phyloP scores from a whole-genome alignment of 1,284 basidiomycete species.

The Meripilus lineatus region DNA sequence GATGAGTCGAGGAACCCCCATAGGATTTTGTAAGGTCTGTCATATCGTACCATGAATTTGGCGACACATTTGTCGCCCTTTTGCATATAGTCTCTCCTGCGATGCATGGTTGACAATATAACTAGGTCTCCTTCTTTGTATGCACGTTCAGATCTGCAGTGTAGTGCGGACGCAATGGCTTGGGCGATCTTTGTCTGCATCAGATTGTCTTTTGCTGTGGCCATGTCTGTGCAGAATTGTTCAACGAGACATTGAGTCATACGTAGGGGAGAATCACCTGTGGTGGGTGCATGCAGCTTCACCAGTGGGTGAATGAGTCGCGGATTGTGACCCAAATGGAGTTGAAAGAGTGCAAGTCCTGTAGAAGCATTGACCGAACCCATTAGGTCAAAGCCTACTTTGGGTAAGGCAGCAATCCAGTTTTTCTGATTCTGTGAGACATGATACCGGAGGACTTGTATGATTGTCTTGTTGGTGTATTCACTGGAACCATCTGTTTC shows the following conservation, averaged over 20 bases:
- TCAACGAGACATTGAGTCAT: too few species aligned
- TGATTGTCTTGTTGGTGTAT: conserved; percentile 20
- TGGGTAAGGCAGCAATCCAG: conserved; percentile 27
- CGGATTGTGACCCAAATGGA: conserved; percentile 28
- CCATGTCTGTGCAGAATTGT: too few species aligned
- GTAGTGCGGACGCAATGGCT: too few species aligned
- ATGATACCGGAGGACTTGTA: conserved; percentile 21
- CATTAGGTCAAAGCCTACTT: conserved; percentile 33
- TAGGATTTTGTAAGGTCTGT: conserved; percentile 28
- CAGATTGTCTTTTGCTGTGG: too few species aligned
- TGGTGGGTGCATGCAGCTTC: neutral
- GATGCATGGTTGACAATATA: conserved; percentile 22
- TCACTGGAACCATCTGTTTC: conserved; percentile 29
- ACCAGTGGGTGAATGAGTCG: conserved; percentile 2
- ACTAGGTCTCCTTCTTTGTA: conserved; percentile 25
- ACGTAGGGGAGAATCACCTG: too few species aligned
- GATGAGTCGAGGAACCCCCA: conserved; percentile 14
- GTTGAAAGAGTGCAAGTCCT: conserved; percentile 32
- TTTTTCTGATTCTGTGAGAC: conserved; percentile 29
- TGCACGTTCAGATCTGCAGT: conserved; percentile 1
- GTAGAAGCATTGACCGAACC: conserved; percentile 24
- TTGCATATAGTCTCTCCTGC: conserved; percentile 20
- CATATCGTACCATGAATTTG: conserved; percentile 31
- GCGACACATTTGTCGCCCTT: conserved; percentile 23
- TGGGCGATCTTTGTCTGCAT: too few species aligned